Conservation (phyloP, 2,329 filamentous ascomycete genomes). For the Hypoxylon sp. region DNA sequence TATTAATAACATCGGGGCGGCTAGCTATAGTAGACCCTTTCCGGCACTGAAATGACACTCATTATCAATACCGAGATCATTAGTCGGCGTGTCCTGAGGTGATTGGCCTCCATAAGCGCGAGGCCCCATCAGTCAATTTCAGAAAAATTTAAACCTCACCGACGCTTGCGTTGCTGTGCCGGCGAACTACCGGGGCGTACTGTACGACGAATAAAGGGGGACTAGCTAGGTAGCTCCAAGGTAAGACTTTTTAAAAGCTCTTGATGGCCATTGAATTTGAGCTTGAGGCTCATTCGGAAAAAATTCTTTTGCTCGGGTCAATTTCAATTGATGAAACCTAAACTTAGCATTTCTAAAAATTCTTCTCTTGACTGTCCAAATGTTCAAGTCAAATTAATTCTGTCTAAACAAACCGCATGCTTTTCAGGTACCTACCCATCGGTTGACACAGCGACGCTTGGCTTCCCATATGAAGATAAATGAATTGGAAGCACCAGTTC, state of each 20-base stretch:
- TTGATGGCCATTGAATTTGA: slow-evolving; percentile 2
- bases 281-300: slow-evolving; percentile 35
- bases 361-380: slow-evolving; percentile 7
- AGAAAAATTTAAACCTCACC: slow-evolving; percentile 42
- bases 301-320: slow-evolving; percentile 16
- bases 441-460: not conserved
- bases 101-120: slow-evolving; percentile 47
- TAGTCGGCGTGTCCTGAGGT: slow-evolving; percentile 46
- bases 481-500: slow-evolving; percentile 22
- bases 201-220: slow-evolving; percentile 31
- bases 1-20: slow-evolving; percentile 26
- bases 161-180: slow-evolving; percentile 28
- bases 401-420: not conserved
- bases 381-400: slow-evolving; percentile 5
- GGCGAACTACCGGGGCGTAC: slow-evolving; percentile 23
- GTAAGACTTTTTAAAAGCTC: not conserved
- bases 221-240: slow-evolving; percentile 25
- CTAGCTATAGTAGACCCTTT: slow-evolving; percentile 32
- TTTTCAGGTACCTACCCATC: not conserved
- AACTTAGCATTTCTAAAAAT: slow-evolving; percentile 15
- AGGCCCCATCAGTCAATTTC: slow-evolving; percentile 48
- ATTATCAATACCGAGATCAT: slow-evolving; percentile 33
- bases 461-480: slow-evolving; percentile 20
- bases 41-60: slow-evolving; percentile 38
- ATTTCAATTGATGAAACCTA: slow-evolving; percentile 21